These are phyloP conservation scores for Neostapfia colusana DNA, from an alignment of 176 grass and related monocot genomes.

Conservation along the genomic window DNA sequence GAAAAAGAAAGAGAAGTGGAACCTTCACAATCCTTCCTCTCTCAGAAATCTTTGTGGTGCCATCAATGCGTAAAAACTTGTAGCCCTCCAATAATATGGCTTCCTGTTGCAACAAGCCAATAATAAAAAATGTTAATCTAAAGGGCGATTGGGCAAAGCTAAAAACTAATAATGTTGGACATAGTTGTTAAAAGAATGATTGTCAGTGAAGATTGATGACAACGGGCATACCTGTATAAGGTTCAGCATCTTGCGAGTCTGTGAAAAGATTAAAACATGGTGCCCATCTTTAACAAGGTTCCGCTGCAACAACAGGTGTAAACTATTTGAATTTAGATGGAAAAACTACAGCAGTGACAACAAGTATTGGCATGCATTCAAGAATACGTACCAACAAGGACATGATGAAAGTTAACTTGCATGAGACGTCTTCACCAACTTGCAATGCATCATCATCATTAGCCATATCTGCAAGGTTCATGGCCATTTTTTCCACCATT, in stretches of 20 bases:
- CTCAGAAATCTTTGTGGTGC: slow-evolving; percentile 66
- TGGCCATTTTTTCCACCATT: slow-evolving; percentile 80
- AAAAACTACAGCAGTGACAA: slow-evolving; percentile 22
- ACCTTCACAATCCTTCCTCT: slow-evolving; percentile 91
- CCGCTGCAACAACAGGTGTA: slow-evolving; percentile 48
- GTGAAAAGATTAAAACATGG: slow-evolving; percentile 76
- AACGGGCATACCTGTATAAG: slow-evolving; percentile 63
- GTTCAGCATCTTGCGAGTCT: slow-evolving; percentile 86
- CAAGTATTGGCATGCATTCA: background rate
- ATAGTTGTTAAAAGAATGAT: slow-evolving; percentile 1
- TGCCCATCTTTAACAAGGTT: slow-evolving; percentile 79
- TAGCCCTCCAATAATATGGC: slow-evolving; percentile 72
- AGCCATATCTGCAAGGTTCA: slow-evolving; percentile 75
- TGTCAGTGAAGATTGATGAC: background rate
- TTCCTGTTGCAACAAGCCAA: slow-evolving; percentile 55
- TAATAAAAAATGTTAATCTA: slow-evolving; percentile 10
- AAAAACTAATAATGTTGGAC: background rate
- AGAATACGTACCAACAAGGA: slow-evolving; percentile 71
- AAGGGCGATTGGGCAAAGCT: background rate
- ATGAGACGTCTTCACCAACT: slow-evolving; percentile 71
- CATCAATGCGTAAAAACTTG: slow-evolving; percentile 84
- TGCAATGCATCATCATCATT: slow-evolving; percentile 45
- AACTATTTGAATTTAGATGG: slow-evolving; percentile 34
- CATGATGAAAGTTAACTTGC: slow-evolving; percentile 90
- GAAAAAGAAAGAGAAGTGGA: slow-evolving; percentile 6